Base-by-base conservation (phyloP, 208 protist genomes). In the Leishmania mexicana region DNA sequence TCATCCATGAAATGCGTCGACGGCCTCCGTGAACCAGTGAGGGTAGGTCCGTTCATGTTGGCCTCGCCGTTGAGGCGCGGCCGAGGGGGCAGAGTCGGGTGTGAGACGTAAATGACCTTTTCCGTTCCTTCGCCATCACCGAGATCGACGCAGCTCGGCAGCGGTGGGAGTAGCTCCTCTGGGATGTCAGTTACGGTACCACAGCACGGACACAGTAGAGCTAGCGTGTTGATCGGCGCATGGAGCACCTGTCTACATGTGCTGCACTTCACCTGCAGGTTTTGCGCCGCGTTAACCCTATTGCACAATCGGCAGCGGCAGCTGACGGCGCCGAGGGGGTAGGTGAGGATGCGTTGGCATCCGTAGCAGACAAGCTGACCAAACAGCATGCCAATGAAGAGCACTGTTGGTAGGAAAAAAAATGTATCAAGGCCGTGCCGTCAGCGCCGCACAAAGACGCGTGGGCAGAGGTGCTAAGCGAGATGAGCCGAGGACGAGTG, bases 271-370 rank as follows among this genome's bases (percentile, higher is more conserved):
- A 96, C 13, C 38, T 79, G 49, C 28, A 97, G n/a, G 64, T 95
- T 79, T 67, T 95, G 89, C 1, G 91, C 83, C 13, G 92, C 67
- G 67, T 95, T 97, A 7, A 97, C 79, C 15, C 82, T 90, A 35
- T 85, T 80, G 83, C 94, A 97, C 79, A 92, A 81, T 10, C 90
- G 90, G 76, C 94, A 97, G 65, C 91, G 87, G 81, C 92, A 96
- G 76, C 89, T 95, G 73, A 93, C 57, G 53, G 90, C 87, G 7
- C 89, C 91, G 53, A 94, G 77, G 15, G 94, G 92, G 80, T 96
- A 96, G 57, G 87, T 94, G 40, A 96, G 85, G 67, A 97, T 89
- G 73, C 86, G 86, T 28, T 87, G 86, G 78, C 94, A 97, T 15
- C 85, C 88, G 11, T 79, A 76, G 72, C 94, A 97, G 31, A 97